phyloP scores from a whole-genome alignment of 2,329 filamentous ascomycete genomes.

The Teratosphaeria nubilosa region DNA sequence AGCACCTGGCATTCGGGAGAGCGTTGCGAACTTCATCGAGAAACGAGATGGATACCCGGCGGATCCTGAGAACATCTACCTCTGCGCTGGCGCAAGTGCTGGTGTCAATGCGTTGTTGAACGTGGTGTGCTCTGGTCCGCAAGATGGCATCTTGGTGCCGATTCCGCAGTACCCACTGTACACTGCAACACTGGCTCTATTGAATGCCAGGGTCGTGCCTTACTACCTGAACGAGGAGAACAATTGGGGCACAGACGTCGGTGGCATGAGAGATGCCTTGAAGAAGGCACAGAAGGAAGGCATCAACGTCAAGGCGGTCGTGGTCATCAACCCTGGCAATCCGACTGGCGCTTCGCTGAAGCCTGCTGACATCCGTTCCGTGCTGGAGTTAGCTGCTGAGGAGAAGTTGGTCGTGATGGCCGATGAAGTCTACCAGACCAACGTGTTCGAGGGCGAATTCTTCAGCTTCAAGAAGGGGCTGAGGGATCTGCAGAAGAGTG shows the following conservation, averaged over 20 bases:
- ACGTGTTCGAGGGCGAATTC: constrained; percentile 91
- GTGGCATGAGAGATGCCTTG: constrained; percentile 64
- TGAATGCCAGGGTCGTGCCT: constrained; percentile 79
- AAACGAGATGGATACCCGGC: constrained; percentile 78
- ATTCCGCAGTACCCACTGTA: constrained; percentile 98
- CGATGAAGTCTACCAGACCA: constrained; percentile 98
- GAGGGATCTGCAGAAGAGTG: constrained; percentile 61
- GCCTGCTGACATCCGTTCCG: constrained; percentile 65
- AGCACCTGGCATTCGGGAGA: constrained; percentile 74
- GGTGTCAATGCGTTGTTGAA: constrained; percentile 91
- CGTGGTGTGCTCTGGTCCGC: constrained; percentile 68
- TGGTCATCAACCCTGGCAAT: constrained; percentile 97
- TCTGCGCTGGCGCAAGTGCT: constrained; percentile 83
- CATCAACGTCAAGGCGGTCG: constrained; percentile 81
- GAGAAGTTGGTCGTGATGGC: constrained; percentile 84
- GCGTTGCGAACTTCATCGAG: constrained; percentile 87
- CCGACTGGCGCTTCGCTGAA: constrained; percentile 83
- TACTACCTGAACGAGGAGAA: constrained; percentile 85
- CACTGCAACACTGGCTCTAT: constrained; percentile 77
- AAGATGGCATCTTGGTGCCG: constrained; percentile 79
- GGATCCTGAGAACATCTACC: constrained; percentile 71
- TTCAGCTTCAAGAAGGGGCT: constrained; percentile 89
- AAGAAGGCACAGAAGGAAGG: constrained; percentile 65
- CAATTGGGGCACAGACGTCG: constrained; percentile 78
- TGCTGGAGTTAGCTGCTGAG: constrained; percentile 78